Base-by-base conservation (phyloP, 2,329 filamentous ascomycete genomes). In the Colletotrichum plurivorum region DNA sequence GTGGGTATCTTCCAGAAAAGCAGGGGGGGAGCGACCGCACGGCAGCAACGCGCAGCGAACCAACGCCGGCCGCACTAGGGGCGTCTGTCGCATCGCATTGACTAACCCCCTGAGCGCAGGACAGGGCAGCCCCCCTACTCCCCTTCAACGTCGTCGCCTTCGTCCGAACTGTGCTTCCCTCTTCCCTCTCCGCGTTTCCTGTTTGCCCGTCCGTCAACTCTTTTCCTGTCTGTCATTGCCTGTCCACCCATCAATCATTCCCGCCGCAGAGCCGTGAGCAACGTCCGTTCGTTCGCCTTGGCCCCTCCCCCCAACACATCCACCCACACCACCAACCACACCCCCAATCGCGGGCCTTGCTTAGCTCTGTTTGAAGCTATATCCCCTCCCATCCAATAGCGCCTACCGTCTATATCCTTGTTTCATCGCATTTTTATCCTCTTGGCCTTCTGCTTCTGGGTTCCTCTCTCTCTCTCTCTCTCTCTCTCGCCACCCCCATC, bases 391-490 rank as follows among this genome's bases (percentile, higher is more conserved):
- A 43, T 41, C 69, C 69, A 71, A 71, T 71, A 60, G 55, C 69
- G 59, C 27, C 56, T 36, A 36, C 31, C 51, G 43, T 65, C 55
- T 59, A 22, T 25, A 71, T 57, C 54, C 66, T 54, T 71, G 69
- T 71, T 71, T 71, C 69, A 70, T 71, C 69, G 69, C 69, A 71
- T 66, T 62, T 59, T 45, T 52, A 5, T 53, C 9, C 45, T 57
- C 45, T 22, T 53, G 18, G 36, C 48, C 52, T 43, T 48, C 52
- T 43, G 48, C 31, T 48, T 20, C 65, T 45, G 20, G 62, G 49
- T 51, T 55, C 51, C 12, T 55, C 67, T 57, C 43, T 22, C 22
- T 22, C 22, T 22, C 22, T 22, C 22, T 22, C 22, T 22, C 22
- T 22, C 59, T 55, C 12, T 55, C 67, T 57, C 43, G 53, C 41